A percentile compares a stretch with the other conserved stretches of the same genome.
phyloP scores from a whole-genome alignment of 139 green algal species.

The Tetradesmus obliquus region DNA sequence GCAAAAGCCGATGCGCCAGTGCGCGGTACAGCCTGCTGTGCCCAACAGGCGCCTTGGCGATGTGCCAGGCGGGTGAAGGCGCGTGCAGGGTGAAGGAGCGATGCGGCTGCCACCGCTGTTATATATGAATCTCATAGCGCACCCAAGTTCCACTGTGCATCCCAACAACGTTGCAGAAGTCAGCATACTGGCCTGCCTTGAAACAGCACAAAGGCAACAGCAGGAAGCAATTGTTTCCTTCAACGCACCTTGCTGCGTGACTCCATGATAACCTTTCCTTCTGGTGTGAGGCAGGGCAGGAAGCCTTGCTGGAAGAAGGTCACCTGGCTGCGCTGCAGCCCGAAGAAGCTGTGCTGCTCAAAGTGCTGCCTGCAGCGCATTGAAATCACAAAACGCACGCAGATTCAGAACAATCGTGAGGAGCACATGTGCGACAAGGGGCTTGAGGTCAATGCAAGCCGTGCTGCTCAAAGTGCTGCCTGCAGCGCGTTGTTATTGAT shows the following conservation, averaged over 20 bases:
- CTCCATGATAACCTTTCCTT: constrained; percentile 90
- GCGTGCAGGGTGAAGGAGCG: neutral
- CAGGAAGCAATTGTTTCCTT: neutral
- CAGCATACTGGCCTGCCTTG: too few species aligned
- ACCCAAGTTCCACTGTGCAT: too few species aligned
- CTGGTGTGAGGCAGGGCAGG: constrained; percentile 86
- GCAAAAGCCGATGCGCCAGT: constrained; percentile 59
- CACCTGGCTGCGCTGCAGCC: constrained; percentile 79
- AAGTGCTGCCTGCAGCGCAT: constrained; percentile 70
- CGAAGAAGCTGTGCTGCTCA: constrained; percentile 78
- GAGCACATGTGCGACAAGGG: too few species aligned
- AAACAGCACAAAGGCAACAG: neutral
- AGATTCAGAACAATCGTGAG: too few species aligned
- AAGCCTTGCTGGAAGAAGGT: constrained; percentile 94
- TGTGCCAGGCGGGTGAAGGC: neutral
- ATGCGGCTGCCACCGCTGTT: too few species aligned
- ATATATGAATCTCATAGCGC: too few species aligned
- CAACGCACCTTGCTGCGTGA: constrained; percentile 27
- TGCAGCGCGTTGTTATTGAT: neutral
- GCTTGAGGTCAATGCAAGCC: too few species aligned
- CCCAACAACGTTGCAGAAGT: too few species aligned
- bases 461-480: constrained; percentile 76
- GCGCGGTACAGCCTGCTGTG: constrained; percentile 96
- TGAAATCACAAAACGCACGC: neutral
- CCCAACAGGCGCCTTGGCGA: constrained; percentile 91